These are phyloP conservation scores for Globisporangium acanthophoron DNA, from an alignment of 352 stramenopile genomes.

Conservation along the genomic window DNA sequence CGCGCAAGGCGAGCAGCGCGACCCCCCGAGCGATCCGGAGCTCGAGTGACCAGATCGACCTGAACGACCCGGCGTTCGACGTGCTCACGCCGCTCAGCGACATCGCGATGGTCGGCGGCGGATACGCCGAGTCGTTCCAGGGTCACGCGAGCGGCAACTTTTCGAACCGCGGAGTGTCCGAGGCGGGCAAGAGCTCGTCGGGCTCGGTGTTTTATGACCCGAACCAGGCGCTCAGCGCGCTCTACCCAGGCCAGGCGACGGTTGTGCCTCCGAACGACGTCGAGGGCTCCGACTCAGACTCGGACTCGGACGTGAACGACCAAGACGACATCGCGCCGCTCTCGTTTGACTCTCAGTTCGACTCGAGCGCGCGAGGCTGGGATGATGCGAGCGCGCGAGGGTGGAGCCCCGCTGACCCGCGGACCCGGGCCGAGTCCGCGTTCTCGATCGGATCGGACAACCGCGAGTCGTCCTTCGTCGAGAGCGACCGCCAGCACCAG, in stretches of 20 bases:
- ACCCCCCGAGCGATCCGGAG: background rate
- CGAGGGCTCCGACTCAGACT: conserved; percentile 17
- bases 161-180: conserved; percentile 12
- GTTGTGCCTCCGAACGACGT: conserved; percentile 26
- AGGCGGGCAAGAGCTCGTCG: conserved; percentile 10
- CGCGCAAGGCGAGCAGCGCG: background rate
- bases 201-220: conserved; percentile 30
- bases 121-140: conserved; percentile 6
- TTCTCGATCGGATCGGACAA: conserved; percentile 10
- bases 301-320: conserved; percentile 22
- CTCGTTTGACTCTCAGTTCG: conserved; percentile 15
- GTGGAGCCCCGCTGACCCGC: conserved; percentile 20
- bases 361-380: conserved; percentile 12
- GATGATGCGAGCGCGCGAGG: conserved; percentile 29
- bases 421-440: conserved; percentile 7
- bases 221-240: conserved; percentile 8
- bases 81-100: conserved; percentile 60
- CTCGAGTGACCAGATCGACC: conserved; percentile 19
- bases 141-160: conserved; percentile 9
- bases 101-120: conserved; percentile 26
- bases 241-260: conserved; percentile 21
- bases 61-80: conserved; percentile 48
- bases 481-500: background rate
- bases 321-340: conserved; percentile 22
- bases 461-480: background rate